Evolutionary conservation across 257 asterid species (phyloP), one percentile per base, ranked within the genome.

Genomic region (Solanum habrochaites): DNA sequence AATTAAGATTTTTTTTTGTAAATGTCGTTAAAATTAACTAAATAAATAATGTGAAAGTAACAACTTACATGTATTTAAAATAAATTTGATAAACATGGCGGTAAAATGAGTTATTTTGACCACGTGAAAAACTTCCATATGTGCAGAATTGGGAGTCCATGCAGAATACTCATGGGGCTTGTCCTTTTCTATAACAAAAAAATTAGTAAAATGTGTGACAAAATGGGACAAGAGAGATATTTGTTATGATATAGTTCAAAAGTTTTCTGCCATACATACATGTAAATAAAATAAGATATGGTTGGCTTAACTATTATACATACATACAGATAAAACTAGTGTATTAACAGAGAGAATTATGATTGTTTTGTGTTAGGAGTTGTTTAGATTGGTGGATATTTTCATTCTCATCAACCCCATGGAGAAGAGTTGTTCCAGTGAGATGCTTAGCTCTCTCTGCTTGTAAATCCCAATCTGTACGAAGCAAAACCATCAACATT

Each of bases 391-490:
- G 29, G 20, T 56, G 4, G 5, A 78, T 14, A 40, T 64, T 47
- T 23, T 80, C 70, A 29, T 39, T 45, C 7, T 77, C 82, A 66
- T 56, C 64, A 40, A 14, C 56, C 49, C 16, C 35, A 47, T 2
- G 4, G 40, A 43, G 27, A 14, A n/a, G 60, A 25, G 23, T 83
- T 29, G 23, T 83, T 42, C 42, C 86, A 2, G 90, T 89, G n/a
- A 85, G 86, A 62, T 72, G 42, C 45, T 85, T 56, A 37, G 91
- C 88, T 85, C 88, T 89, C 27, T 66, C 56, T 37, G 86, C 75
- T 86, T 89, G 87, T 40, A 87, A 70, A 16, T 89, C 88, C 91
- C 91, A 89, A 85, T 89, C 90, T 21, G 88, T 89, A 47, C 58
- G 85, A n/a, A 85, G 74, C 90, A 87, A 81, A 39, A 87, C 90